These are phyloP conservation scores for Ulvella scutata DNA, from an alignment of 139 green algal species.

Conservation along the genomic window DNA sequence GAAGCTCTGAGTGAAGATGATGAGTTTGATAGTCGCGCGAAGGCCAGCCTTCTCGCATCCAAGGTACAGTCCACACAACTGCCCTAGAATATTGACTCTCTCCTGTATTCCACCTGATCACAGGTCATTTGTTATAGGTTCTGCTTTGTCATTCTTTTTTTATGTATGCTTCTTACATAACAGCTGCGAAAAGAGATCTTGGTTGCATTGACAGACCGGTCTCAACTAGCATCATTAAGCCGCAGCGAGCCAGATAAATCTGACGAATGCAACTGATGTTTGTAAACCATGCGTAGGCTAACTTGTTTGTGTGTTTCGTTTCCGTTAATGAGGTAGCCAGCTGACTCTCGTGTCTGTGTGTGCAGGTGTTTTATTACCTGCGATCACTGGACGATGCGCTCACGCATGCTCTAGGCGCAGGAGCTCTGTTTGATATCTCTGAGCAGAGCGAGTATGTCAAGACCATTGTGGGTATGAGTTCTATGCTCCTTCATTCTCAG, in stretches of 20 bases:
- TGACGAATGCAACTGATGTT: neutral
- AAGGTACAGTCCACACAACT: conserved; percentile 79
- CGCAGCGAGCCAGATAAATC: too few species aligned
- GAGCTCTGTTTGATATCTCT: conserved; percentile 79
- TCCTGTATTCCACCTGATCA: too few species aligned
- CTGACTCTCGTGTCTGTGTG: neutral
- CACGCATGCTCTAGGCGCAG: conserved; percentile 83
- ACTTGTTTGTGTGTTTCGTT: neutral
- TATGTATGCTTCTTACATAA: too few species aligned
- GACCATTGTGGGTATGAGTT: conserved; percentile 76
- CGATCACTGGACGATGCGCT: conserved; percentile 91
- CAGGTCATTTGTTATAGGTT: too few species aligned
- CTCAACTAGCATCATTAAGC: too few species aligned
- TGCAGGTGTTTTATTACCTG: conserved; percentile 97
- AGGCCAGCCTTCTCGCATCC: conserved; percentile 88
- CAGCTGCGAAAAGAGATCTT: too few species aligned
- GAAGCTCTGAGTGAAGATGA: conserved; percentile 95
- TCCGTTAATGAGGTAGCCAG: neutral
- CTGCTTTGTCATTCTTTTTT: too few species aligned
- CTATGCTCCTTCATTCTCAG: too few species aligned
- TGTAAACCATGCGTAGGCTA: neutral
- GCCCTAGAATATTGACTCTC: too few species aligned
- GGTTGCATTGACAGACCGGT: too few species aligned
- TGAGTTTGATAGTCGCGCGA: conserved; percentile 70
- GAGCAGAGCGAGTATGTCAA: conserved; percentile 84